phyloP scores from a whole-genome alignment of 2,329 filamentous ascomycete species.

The Xylariaceae sp. region DNA sequence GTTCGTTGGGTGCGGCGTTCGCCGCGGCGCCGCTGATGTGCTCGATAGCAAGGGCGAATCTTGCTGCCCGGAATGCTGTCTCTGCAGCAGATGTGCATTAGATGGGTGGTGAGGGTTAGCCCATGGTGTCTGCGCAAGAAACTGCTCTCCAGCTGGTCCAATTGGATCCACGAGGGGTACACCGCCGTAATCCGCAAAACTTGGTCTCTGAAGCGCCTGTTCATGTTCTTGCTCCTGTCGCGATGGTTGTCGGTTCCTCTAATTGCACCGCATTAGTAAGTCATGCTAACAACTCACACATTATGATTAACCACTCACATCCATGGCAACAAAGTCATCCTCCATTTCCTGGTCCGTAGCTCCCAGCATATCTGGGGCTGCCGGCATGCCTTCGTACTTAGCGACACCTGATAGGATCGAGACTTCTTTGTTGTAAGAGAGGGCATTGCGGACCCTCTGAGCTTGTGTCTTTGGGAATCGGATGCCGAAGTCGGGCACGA shows the following conservation, averaged over 20 bases:
- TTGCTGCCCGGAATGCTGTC: constrained; percentile 39
- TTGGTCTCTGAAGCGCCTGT: constrained; percentile 39
- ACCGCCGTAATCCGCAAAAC: constrained; percentile 47
- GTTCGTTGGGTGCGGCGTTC: constrained; percentile 38
- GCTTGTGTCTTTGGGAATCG: constrained; percentile 74
- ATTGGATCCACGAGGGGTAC: constrained; percentile 48
- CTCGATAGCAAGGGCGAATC: constrained; percentile 28
- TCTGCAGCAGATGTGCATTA: constrained; percentile 46
- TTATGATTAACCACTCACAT: constrained; percentile 57
- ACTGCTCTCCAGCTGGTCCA: constrained; percentile 76
- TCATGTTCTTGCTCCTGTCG: constrained; percentile 20
- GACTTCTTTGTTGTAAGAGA: constrained; percentile 93
- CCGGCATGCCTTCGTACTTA: constrained; percentile 94
- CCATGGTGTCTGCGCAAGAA: constrained; percentile 87
- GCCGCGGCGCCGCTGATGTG: constrained; percentile 35
- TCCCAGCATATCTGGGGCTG: constrained; percentile 78
- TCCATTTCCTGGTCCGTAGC: constrained; percentile 73
- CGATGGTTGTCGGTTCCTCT: constrained; percentile 32
- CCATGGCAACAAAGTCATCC: constrained; percentile 85
- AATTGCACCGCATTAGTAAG: constrained; percentile 13
- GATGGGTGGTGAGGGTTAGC: constrained; percentile 81
- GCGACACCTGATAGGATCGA: constrained; percentile 86
- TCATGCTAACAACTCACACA: neutral
- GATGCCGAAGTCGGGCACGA: constrained; percentile 77
- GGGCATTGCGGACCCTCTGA: constrained; percentile 78